Conservation (phyloP, 805 yeast species). For the Candida pini region DNA sequence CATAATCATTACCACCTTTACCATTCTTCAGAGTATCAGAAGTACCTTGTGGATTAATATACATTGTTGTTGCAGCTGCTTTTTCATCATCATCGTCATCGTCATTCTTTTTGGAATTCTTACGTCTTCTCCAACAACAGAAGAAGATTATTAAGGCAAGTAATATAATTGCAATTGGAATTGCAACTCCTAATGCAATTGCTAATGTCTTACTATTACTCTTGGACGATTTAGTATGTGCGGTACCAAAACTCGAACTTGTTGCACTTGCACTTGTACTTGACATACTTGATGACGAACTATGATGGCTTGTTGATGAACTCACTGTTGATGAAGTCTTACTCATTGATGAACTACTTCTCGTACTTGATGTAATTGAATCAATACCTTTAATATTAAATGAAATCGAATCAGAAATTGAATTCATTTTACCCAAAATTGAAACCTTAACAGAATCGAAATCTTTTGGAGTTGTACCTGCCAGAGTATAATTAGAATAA, state of each 20-base stretch:
- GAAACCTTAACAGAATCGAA: constrained; percentile 37
- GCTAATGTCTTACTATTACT: constrained; percentile 56
- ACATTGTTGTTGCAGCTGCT: constrained; percentile 9
- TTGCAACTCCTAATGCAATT: constrained; percentile 83
- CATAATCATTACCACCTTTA: constrained; percentile 24
- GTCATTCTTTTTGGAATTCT: constrained; percentile 28
- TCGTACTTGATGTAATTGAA: constrained; percentile 16
- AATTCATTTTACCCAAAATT: constrained; percentile 35
- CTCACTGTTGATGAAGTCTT: constrained; percentile 23
- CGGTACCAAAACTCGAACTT: constrained; percentile 26
- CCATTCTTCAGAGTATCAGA: constrained; percentile 20
- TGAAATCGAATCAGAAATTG: constrained; percentile 32
- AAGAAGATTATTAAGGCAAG: constrained; percentile 42
- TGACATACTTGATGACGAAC: constrained; percentile 11
- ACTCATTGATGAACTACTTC: constrained; percentile 21
- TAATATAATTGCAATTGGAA: constrained; percentile 55
- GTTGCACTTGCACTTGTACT: constrained; percentile 9
- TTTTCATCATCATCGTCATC: constrained; percentile 11
- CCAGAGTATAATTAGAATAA: constrained; percentile 53
- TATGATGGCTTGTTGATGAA: constrained; percentile 25
- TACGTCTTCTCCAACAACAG: constrained; percentile 48
- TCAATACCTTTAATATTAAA: constrained; percentile 53
- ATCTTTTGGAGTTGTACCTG: constrained; percentile 58
- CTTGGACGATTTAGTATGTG: constrained; percentile 13
- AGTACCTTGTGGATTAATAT: constrained; percentile 16